A percentile compares a stretch with the other conserved stretches of the same genome.
Evolutionary conservation across 108 stramenopile genomes (phyloP).

Genomic region (Cyclotella choctawhatcheeana): DNA sequence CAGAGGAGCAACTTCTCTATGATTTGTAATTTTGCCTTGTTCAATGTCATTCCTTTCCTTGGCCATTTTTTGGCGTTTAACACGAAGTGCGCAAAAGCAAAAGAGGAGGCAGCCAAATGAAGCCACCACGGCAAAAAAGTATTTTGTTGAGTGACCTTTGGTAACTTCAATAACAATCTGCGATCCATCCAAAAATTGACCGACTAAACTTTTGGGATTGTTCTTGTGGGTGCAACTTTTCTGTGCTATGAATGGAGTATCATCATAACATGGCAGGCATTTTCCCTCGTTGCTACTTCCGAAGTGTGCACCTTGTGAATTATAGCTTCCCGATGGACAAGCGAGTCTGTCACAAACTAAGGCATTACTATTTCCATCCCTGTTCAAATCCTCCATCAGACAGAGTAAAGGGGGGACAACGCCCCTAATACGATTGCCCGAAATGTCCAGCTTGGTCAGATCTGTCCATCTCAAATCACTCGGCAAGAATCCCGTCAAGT

Average conservation of each 20-base stretch:
- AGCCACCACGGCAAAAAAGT: not conserved
- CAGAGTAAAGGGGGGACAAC: conserved; percentile 63
- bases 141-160: not conserved
- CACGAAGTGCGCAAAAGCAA: not conserved
- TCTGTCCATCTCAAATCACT: conserved; percentile 63
- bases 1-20: not conserved
- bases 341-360: conserved; percentile 53
- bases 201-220: not conserved
- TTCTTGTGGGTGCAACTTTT: not conserved
- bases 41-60: not conserved
- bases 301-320: conserved; percentile 27
- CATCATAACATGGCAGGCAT: conserved; percentile 24
- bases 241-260: conserved; percentile 10
- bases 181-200: conserved; percentile 13
- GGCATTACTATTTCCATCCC: conserved; percentile 41
- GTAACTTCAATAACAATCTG: not conserved
- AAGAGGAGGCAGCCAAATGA: not conserved
- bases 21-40: not conserved
- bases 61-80: not conserved
- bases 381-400: conserved; percentile 57
- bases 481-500: conserved; percentile 55
- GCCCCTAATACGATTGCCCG: conserved; percentile 58
- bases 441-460: conserved; percentile 48
- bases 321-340: conserved; percentile 43
- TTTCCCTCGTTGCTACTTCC: conserved; percentile 11